Percentiles rank a stretch among this genome's conserved stretches.
Conservation (phyloP, 2,329 filamentous ascomycete species). For the Cytospora chrysosperma region DNA sequence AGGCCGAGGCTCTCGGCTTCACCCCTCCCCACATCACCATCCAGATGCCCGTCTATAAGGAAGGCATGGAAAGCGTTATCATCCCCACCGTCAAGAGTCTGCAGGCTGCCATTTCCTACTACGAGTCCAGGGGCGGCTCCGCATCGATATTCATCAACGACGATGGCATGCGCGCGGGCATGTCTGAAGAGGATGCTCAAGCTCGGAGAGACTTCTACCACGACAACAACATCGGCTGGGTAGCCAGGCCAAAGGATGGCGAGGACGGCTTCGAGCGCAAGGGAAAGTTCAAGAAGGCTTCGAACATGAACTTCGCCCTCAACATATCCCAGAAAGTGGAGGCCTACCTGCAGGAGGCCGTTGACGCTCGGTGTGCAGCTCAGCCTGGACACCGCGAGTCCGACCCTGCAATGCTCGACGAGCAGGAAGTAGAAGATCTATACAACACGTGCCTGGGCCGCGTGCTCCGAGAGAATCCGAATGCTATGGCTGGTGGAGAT, state of each 20-base stretch:
- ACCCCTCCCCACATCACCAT: constrained; percentile 43
- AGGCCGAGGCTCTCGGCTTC: constrained; percentile 35
- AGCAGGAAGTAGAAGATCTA: constrained; percentile 46
- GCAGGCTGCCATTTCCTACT: constrained; percentile 49
- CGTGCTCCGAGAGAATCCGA: constrained; percentile 51
- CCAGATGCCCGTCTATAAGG: constrained; percentile 47
- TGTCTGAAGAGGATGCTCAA: constrained; percentile 43
- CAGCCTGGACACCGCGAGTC: constrained; percentile 12
- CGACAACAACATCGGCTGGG: constrained; percentile 50
- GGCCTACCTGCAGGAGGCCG: constrained; percentile 49
- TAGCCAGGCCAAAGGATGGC: constrained; percentile 46
- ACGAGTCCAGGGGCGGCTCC: constrained; percentile 45
- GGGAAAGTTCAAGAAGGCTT: constrained; percentile 72
- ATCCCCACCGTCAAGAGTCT: constrained; percentile 49
- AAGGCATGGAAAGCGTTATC: constrained; percentile 43
- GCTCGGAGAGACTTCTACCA: constrained; percentile 47
- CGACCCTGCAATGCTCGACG: constrained; percentile 25
- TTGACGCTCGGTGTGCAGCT: constrained; percentile 30
- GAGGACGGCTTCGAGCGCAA: constrained; percentile 49
- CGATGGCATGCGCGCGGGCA: constrained; percentile 55
- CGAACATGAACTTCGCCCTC: constrained; percentile 73
- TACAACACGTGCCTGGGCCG: constrained; percentile 51
- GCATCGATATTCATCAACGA: constrained; percentile 54
- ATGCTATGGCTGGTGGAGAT: constrained; percentile 52
- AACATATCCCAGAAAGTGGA: constrained; percentile 62